Conservation (phyloP, 2,329 filamentous ascomycete genomes). For the Trichoderma atroviride region DNA sequence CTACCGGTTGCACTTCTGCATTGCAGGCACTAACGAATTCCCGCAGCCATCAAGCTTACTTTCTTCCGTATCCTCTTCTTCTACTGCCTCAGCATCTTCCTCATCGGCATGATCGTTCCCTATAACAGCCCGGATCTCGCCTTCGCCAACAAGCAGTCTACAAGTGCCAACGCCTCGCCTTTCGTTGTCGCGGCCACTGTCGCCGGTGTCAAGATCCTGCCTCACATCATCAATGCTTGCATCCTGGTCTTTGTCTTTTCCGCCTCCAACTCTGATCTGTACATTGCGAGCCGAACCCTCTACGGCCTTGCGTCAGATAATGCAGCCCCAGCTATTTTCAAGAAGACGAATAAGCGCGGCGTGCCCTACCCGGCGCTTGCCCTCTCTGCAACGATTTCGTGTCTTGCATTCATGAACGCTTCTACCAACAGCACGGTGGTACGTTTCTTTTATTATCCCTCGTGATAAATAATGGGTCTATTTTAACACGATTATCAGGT, state of each 20-base stretch:
- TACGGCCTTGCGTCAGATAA: conserved; percentile 73
- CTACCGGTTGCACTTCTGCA: not conserved
- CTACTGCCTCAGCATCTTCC: conserved; percentile 72
- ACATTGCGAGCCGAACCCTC: conserved; percentile 73
- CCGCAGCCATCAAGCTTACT: conserved; percentile 70
- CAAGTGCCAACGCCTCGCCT: conserved; percentile 57
- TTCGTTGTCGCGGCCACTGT: conserved; percentile 74
- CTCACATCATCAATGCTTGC: conserved; percentile 71
- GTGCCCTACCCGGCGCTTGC: conserved; percentile 69
- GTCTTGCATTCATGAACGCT: conserved; percentile 71
- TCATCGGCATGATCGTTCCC: conserved; percentile 76
- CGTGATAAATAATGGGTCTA: too few relatives aligned
- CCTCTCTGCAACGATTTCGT: conserved; percentile 62
- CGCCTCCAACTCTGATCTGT: conserved; percentile 76
- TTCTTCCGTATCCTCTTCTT: conserved; percentile 83
- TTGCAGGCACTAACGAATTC: not conserved
- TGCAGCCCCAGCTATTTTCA: conserved; percentile 72
- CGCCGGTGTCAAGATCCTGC: conserved; percentile 63
- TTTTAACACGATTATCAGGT: conserved; percentile 40
- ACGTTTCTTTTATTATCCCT: not conserved
- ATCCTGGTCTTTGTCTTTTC: conserved; percentile 78
- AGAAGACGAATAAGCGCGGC: conserved; percentile 69
- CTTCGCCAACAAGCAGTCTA: conserved; percentile 53
- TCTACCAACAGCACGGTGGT: conserved; percentile 53
- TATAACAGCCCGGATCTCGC: conserved; percentile 65